Conservation (phyloP, 352 stramenopile genomes). For the Globisporangium okanoganense region DNA sequence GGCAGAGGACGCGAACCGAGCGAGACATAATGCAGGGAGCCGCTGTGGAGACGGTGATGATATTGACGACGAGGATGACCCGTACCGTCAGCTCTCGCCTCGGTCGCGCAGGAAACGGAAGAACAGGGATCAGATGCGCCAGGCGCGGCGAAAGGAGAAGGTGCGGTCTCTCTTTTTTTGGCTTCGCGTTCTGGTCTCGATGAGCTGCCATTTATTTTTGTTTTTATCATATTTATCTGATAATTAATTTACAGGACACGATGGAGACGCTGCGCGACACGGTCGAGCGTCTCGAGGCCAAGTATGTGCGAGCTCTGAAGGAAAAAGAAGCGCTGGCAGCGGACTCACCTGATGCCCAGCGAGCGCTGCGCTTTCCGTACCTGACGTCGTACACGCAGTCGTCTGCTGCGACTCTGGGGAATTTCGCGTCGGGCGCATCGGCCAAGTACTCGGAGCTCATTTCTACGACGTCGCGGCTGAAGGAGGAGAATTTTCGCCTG, state of each 20-base stretch:
- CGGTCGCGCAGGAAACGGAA: constrained; percentile 41
- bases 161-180: constrained; percentile 14
- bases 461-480: constrained; percentile 22
- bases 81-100: constrained; percentile 31
- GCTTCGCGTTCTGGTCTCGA: not conserved
- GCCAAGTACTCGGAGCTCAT: constrained; percentile 35
- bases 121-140: constrained; percentile 55
- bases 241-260: constrained; percentile 23
- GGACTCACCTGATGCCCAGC: not conserved
- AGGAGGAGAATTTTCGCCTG: constrained; percentile 27
- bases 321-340: not conserved
- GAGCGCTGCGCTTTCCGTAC: constrained; percentile 3
- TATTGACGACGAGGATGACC: not conserved
- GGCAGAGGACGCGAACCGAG: not conserved
- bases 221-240: too few species aligned
- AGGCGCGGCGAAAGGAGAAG: constrained; percentile 39
- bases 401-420: not conserved
- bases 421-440: not conserved
- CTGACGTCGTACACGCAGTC: constrained; percentile 8
- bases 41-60: not conserved
- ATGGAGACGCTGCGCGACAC: constrained; percentile 45
- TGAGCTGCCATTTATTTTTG: not conserved
- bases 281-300: constrained; percentile 38
- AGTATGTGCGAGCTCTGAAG: constrained; percentile 19
- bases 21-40: not conserved